Conservation (phyloP, 2,329 filamentous ascomycete species). For the Sporothrix curviconia region DNA sequence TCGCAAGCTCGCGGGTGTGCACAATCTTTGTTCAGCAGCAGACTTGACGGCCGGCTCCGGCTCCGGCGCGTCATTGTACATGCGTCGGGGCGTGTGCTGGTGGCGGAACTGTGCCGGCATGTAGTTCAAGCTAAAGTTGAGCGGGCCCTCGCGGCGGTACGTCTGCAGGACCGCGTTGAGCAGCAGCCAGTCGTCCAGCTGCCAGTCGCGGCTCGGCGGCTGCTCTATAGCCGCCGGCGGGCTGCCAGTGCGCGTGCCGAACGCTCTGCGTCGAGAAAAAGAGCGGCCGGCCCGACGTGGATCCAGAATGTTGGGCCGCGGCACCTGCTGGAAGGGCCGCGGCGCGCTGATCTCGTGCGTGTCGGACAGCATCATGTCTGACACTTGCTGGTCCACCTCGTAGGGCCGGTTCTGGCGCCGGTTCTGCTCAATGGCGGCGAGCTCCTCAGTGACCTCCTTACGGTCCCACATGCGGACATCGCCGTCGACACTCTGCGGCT, state of each 20-base stretch:
- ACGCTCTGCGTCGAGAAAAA: neutral
- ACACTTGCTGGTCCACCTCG: conserved; percentile 14
- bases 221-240: neutral
- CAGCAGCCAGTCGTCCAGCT: conserved; percentile 43
- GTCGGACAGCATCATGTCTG: conserved; percentile 18
- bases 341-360: conserved; percentile 14
- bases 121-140: conserved; percentile 30
- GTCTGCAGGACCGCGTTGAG: conserved; percentile 46
- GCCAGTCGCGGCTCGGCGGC: conserved; percentile 18
- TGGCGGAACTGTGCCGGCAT: neutral
- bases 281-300: neutral
- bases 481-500: neutral
- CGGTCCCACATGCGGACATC: conserved; percentile 10
- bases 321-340: neutral
- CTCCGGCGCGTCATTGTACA: neutral
- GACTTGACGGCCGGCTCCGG: neutral
- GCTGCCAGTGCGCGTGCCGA: conserved; percentile 12
- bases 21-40: conserved; percentile 45
- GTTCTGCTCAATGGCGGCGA: neutral
- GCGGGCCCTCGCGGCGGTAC: conserved; percentile 39
- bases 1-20: conserved; percentile 37
- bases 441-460: neutral
- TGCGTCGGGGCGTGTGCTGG: neutral
- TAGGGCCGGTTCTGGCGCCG: neutral
- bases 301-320: neutral